phyloP scores from a whole-genome alignment of 805 yeast species.

The Starmerella khaoyaiensis region DNA sequence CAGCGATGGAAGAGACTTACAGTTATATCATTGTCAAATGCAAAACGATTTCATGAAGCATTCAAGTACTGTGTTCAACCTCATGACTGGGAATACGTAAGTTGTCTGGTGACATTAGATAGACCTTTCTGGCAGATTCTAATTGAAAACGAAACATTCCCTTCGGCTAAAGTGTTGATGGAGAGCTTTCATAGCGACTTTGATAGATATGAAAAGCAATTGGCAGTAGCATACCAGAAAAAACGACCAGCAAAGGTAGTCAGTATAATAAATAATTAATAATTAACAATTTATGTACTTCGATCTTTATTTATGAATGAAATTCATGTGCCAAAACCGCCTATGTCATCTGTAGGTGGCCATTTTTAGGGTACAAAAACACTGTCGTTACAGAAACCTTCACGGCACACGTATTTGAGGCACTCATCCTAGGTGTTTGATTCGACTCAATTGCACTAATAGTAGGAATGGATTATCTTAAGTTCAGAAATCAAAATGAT shows the following conservation, averaged over 20 bases:
- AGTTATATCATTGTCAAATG: slow-evolving; percentile 7
- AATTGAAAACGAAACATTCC: neutral
- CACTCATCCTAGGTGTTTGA: too few species aligned
- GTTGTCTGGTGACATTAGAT: slow-evolving; percentile 7
- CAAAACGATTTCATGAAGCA: slow-evolving; percentile 11
- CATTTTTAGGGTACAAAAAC: too few species aligned
- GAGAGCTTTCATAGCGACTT: slow-evolving; percentile 1
- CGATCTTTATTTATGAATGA: too few species aligned
- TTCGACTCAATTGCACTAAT: neutral
- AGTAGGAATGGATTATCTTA: slow-evolving; percentile 20
- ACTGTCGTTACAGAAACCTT: too few species aligned
- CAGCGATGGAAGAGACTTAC: slow-evolving; percentile 2
- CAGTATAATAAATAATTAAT: too few species aligned
- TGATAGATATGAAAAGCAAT: neutral
- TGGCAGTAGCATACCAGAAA: too few species aligned
- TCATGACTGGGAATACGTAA: slow-evolving; percentile 2
- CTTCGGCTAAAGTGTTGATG: slow-evolving; percentile 5
- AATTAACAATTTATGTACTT: too few species aligned
- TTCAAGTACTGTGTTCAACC: neutral
- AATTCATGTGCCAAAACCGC: too few species aligned
- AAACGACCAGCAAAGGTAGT: too few species aligned
- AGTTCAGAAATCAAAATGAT: slow-evolving; percentile 14
- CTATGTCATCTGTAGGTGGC: too few species aligned
- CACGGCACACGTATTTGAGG: too few species aligned
- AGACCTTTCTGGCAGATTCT: slow-evolving; percentile 5